Base-by-base conservation (phyloP, 2,329 filamentous ascomycete species). In the Lachnellula suecica region DNA sequence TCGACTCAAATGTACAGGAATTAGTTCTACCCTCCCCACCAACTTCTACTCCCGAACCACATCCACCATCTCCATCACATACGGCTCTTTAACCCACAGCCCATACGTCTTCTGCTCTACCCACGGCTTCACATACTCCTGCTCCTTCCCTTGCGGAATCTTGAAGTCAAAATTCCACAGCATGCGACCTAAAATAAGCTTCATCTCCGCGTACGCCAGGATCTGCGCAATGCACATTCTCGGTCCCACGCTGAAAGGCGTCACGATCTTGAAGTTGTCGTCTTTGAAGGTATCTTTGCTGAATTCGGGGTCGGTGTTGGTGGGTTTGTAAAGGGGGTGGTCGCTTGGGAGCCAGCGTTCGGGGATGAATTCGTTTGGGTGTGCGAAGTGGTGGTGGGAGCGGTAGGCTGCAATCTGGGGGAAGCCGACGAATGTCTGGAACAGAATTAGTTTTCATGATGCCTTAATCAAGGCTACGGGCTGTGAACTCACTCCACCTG, bases 341-440 rank as follows among this genome's bases (percentile, higher is more conserved):
- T 31, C 29, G 8, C 15, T 31, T 31, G 29, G 15, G 29, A 31
- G 53, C 52, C 22, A 50, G 48, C 72, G 59, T 22, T 62, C 59
- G 2, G 58, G 54, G 2, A 50, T 42, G 47, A 62, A 62, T 11
- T 35, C 34, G 24, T 54, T 38, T 0, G 71, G 68, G 3, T 72
- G 61, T 1, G 58, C 38, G 34, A 57, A 59, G 15, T 57, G 54
- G 13, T 17, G 22, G 7, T 29, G 5, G 11, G 52, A 51, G 4
- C 27, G 20, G 27, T 47, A 47, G 2, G 52, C 24, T 19, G 51
- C 38, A 10, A 29, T 42, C 13, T 49, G 49, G 11, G 40, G 38
- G 3, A 50, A 43, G 27, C 38, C 25, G 7, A 57, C 52, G 15
- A 47, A 37, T 40, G 6, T 31, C 50, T 13, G 55, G 55, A 11